Conservation (phyloP, 257 asterid genomes). For the Jacaranda copaia region DNA sequence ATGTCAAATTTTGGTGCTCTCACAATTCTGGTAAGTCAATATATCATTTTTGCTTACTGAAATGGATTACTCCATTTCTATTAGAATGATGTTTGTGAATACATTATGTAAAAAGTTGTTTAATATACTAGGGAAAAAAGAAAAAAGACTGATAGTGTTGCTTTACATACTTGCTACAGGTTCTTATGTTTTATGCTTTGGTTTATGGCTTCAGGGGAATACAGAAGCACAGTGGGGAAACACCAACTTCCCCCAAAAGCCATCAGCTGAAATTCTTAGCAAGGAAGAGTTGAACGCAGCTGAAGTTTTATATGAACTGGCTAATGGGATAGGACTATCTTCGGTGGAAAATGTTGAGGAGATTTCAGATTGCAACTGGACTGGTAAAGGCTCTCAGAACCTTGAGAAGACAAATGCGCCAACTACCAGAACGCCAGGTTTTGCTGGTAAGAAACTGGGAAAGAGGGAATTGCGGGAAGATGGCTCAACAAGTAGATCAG, state of each 20-base stretch:
- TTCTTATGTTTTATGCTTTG: background rate
- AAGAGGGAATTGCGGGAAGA: constrained; percentile 12
- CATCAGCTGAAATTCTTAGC: background rate
- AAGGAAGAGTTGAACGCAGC: constrained; percentile 22
- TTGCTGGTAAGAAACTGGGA: background rate
- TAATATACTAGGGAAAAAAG: background rate
- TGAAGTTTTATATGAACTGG: constrained; percentile 11
- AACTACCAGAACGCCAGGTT: background rate
- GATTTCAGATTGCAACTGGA: background rate
- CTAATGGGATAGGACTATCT: background rate
- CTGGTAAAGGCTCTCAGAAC: no score
- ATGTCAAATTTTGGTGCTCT: background rate
- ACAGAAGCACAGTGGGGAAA: background rate
- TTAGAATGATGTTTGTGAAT: background rate
- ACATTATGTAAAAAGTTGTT: background rate
- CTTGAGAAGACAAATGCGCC: no score
- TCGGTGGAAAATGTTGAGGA: background rate
- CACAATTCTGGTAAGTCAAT: background rate
- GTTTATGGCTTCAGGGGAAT: constrained; percentile 9
- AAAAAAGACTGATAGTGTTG: background rate
- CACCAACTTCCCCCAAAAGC: background rate
- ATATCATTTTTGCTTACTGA: background rate
- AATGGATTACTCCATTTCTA: background rate
- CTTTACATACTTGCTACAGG: background rate
- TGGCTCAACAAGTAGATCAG: background rate